phyloP scores from a whole-genome alignment of 192 early-diverging fungal genomes.

The Spinellus fusiger region DNA sequence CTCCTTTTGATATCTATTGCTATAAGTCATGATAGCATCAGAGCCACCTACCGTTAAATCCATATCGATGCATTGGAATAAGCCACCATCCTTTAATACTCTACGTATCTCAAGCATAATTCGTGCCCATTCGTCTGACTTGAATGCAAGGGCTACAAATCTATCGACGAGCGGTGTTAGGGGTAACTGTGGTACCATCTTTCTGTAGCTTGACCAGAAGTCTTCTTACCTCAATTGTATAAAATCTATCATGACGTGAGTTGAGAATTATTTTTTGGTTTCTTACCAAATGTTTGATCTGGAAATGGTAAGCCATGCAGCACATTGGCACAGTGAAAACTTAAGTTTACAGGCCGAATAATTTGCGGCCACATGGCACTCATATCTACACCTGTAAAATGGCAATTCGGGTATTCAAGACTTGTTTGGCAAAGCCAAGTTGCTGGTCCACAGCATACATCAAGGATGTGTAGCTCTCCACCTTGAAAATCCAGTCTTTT shows the following conservation, averaged over 20 bases:
- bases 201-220: too few relatives aligned
- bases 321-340: slow-evolving; percentile 19
- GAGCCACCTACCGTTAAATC: slow-evolving; percentile 9
- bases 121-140: slow-evolving; percentile 19
- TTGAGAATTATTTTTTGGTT: neutral
- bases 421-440: slow-evolving; percentile 26
- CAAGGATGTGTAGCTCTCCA: slow-evolving; percentile 15
- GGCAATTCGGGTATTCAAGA: slow-evolving; percentile 20
- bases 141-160: slow-evolving; percentile 23
- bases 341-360: slow-evolving; percentile 21
- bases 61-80: slow-evolving; percentile 22
- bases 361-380: slow-evolving; percentile 20
- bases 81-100: slow-evolving; percentile 20
- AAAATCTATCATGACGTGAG: slow-evolving; percentile 12
- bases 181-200: too few relatives aligned
- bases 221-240: slow-evolving; percentile 16
- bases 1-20: neutral
- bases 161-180: neutral
- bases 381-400: slow-evolving; percentile 23
- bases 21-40: neutral
- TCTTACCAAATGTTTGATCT: slow-evolving; percentile 25
- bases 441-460: slow-evolving; percentile 22
- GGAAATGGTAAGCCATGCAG: slow-evolving; percentile 20
- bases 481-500: slow-evolving; percentile 17
- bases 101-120: slow-evolving; percentile 16